Conservation (phyloP, 1,139 yeast species). For the Yamadazyma atmosphaerica region DNA sequence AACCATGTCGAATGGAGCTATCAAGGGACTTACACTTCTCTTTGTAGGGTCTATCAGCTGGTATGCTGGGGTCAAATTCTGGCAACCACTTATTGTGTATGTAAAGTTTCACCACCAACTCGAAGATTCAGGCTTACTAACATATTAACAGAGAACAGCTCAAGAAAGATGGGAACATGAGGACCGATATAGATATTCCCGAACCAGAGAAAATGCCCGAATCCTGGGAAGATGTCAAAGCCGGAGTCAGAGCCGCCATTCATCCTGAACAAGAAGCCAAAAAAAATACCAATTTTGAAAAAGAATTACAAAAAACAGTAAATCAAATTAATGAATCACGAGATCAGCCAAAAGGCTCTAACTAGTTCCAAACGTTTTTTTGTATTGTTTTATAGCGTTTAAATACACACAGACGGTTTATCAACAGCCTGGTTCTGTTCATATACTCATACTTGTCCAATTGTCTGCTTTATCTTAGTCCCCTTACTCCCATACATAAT, state of each 20-base stretch:
- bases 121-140: not conserved
- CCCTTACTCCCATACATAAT: no score
- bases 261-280: slow-evolving; percentile 21
- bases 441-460: no score
- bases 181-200: slow-evolving; percentile 57
- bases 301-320: slow-evolving; percentile 7
- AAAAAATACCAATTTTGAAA: slow-evolving; percentile 7
- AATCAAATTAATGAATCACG: slow-evolving; percentile 4
- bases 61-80: slow-evolving; percentile 62
- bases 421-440: no score
- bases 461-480: no score
- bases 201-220: slow-evolving; percentile 38
- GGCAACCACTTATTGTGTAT: slow-evolving; percentile 72
- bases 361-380: not conserved
- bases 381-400: no score
- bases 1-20: slow-evolving; percentile 26
- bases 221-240: slow-evolving; percentile 40
- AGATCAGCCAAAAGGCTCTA: not conserved
- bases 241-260: slow-evolving; percentile 22
- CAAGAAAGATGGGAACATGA: slow-evolving; percentile 64
- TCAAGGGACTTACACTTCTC: slow-evolving; percentile 25
- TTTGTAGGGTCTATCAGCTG: slow-evolving; percentile 41
- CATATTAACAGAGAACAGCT: slow-evolving; percentile 53
- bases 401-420: no score
- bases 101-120: slow-evolving; percentile 23